Base-by-base conservation (phyloP, 306 rosid species). In the Dalbergia oliveri region DNA sequence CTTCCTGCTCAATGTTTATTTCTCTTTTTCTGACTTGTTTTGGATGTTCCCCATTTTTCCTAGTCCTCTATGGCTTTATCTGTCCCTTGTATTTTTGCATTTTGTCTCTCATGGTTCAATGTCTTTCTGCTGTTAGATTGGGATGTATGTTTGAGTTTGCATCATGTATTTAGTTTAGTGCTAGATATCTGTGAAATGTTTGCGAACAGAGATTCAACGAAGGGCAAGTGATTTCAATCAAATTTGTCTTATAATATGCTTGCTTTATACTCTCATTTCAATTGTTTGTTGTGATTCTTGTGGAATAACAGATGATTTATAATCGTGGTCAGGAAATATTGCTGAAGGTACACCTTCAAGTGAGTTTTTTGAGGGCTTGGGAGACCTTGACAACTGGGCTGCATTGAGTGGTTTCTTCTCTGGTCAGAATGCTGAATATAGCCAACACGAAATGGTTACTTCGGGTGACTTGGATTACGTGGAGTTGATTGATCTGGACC, bases 401-500 rank as follows among this genome's bases (percentile, higher is more conserved):
- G 10, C 34, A 5, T 41, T 56, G 5, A 61, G 18, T 14, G 69
- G 9, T 59, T 39, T 68, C 13, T 64, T 66, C 70, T 37, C 51
- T 66, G 68, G 61, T 61, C 69, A 76, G 21, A 49, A 23, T 71
- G 37, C 49, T 45, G 63, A 18, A 43, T 15, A 54, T 65, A 13
- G 53, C 12, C 0, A 75, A 67, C 78, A 81, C 18, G 79, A 56
- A 51, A 70, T 58, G 63, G 41, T 14, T 56, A 51, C 82, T 4
- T 23, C 9, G 2, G 51, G 9, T 14, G 53, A 41, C 61, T 19
- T 18, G 11, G 56, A 65, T 33, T 85, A 58, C 68, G 1, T 90
- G 76, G 92, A 88, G 84, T 69, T 87, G 54, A 37, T 11, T 54
- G 97, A 92, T 63, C 88, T 90, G 0, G 83, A 85, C 3, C 15